Conservation (phyloP, 2,329 filamentous ascomycete species). For the Didymella exigua region DNA sequence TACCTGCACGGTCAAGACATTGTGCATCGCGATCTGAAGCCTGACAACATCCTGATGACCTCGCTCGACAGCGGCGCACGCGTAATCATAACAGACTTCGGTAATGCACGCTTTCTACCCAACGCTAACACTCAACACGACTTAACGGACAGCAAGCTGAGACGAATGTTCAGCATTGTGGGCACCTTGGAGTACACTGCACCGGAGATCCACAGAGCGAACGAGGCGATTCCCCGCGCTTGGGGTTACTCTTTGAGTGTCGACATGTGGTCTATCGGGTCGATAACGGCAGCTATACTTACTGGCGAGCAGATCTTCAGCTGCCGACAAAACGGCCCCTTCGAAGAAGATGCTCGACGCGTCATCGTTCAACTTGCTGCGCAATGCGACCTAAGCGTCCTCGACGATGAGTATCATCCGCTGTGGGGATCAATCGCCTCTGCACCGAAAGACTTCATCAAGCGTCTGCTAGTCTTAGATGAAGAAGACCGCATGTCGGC, state of each 20-base stretch:
- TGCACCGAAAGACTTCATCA: slow-evolving; percentile 60
- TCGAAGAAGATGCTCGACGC: slow-evolving; percentile 27
- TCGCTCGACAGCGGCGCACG: slow-evolving; percentile 57
- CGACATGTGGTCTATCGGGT: slow-evolving; percentile 68
- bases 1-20: slow-evolving; percentile 63
- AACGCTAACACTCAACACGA: slow-evolving; percentile 9
- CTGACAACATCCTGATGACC: slow-evolving; percentile 67
- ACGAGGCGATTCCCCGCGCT: slow-evolving; percentile 27
- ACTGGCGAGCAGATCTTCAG: slow-evolving; percentile 57
- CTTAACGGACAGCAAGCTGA: slow-evolving; percentile 10
- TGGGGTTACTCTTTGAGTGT: slow-evolving; percentile 62
- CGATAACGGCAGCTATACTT: slow-evolving; percentile 59
- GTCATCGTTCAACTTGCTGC: slow-evolving; percentile 45
- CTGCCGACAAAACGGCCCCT: slow-evolving; percentile 37
- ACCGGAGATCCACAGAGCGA: slow-evolving; percentile 53
- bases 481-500: slow-evolving; percentile 59
- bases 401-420: slow-evolving; percentile 49
- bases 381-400: slow-evolving; percentile 50
- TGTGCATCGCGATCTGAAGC: slow-evolving; percentile 67
- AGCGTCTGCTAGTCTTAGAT: slow-evolving; percentile 56
- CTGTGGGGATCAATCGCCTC: slow-evolving; percentile 52
- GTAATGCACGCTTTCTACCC: slow-evolving; percentile 56
- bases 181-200: slow-evolving; percentile 65
- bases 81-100: slow-evolving; percentile 67
- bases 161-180: slow-evolving; percentile 59